These are phyloP conservation scores for Trypanosoma caninum DNA, from an alignment of 208 protist species.

Conservation along the genomic window DNA sequence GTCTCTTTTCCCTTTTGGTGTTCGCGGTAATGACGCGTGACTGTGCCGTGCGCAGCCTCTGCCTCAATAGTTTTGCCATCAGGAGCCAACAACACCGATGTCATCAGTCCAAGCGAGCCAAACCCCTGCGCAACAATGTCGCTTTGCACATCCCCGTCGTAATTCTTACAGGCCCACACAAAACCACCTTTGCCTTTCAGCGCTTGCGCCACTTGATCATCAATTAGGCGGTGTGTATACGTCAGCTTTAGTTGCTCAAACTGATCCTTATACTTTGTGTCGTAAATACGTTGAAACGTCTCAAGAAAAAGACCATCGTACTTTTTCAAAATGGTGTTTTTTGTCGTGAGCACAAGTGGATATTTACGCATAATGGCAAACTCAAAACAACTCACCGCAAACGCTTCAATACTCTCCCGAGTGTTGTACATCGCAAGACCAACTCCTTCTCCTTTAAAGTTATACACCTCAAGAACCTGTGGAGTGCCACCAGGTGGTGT, in stretches of 20 bases:
- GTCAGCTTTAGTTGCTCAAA: conserved; percentile 87
- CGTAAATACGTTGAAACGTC: conserved; percentile 95
- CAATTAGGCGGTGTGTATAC: conserved; percentile 97
- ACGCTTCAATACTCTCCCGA: conserved; percentile 93
- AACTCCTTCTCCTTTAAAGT: conserved; percentile 88
- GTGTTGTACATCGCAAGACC: conserved; percentile 97
- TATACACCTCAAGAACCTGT: conserved; percentile 77
- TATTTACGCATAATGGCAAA: conserved; percentile 91
- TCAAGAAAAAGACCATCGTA: conserved; percentile 98
- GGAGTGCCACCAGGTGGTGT: conserved; percentile 74
- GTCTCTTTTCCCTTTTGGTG: conserved; percentile 96
- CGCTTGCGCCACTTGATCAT: conserved; percentile 97
- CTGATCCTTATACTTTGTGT: conserved; percentile 79
- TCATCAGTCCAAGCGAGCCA: conserved; percentile 98
- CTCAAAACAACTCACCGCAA: conserved; percentile 93
- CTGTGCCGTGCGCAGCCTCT: conserved; percentile 98
- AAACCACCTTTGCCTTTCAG: conserved; percentile 93
- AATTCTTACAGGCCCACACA: conserved; percentile 99
- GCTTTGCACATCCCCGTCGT: conserved; percentile 98
- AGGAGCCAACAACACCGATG: conserved; percentile 95
- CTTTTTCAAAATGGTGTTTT: conserved; percentile 98
- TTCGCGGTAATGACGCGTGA: conserved; percentile 96
- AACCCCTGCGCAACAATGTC: conserved; percentile 97
- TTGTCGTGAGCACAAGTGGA: conserved; percentile 94
- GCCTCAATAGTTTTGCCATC: conserved; percentile 97